A percentile compares a stretch with the other conserved stretches of the same genome.
These are phyloP conservation scores for Phytophthora megakarya DNA, from an alignment of 352 stramenopile species.

Conservation along the genomic window DNA sequence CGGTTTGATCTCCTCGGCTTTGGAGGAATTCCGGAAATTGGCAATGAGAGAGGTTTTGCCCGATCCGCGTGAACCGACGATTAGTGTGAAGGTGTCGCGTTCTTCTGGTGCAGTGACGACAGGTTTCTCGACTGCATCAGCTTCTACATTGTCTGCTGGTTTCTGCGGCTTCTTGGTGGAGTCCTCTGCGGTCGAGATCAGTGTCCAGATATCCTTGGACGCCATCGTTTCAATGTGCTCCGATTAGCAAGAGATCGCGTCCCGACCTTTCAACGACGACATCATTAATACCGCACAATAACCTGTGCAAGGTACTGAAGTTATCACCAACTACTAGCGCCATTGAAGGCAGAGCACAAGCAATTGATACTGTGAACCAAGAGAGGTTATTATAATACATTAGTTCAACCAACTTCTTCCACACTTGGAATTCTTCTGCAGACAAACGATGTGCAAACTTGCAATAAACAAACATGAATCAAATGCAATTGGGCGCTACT, in stretches of 20 bases:
- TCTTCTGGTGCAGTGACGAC: slow-evolving; percentile 42
- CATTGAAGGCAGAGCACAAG: too few relatives aligned
- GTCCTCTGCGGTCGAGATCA: slow-evolving; percentile 61
- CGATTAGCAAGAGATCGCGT: slow-evolving; percentile 12
- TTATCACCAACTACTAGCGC: too few relatives aligned
- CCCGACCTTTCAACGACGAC: slow-evolving; percentile 38
- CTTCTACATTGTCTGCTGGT: slow-evolving; percentile 27
- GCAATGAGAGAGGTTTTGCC: slow-evolving; percentile 86
- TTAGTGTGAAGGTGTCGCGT: slow-evolving; percentile 74
- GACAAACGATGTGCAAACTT: too few relatives aligned
- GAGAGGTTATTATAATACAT: too few relatives aligned
- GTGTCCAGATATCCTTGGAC: slow-evolving; percentile 73
- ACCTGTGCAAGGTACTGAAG: too few relatives aligned
- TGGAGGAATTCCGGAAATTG: slow-evolving; percentile 68
- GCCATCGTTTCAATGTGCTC: slow-evolving; percentile 28
- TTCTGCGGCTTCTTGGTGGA: slow-evolving; percentile 32
- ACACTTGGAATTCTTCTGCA: too few relatives aligned
- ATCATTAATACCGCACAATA: too few relatives aligned
- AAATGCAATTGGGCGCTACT: too few relatives aligned
- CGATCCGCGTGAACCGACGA: slow-evolving; percentile 65
- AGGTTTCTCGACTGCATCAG: slow-evolving; percentile 27
- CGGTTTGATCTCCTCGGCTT: slow-evolving; percentile 88
- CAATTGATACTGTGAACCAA: too few relatives aligned
- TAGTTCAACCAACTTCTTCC: too few relatives aligned
- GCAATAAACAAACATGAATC: too few relatives aligned